Percentiles rank a stretch among this genome's conserved stretches.
Conservation (phyloP, 495 filamentous ascomycete species). For the Neurospora africana region DNA sequence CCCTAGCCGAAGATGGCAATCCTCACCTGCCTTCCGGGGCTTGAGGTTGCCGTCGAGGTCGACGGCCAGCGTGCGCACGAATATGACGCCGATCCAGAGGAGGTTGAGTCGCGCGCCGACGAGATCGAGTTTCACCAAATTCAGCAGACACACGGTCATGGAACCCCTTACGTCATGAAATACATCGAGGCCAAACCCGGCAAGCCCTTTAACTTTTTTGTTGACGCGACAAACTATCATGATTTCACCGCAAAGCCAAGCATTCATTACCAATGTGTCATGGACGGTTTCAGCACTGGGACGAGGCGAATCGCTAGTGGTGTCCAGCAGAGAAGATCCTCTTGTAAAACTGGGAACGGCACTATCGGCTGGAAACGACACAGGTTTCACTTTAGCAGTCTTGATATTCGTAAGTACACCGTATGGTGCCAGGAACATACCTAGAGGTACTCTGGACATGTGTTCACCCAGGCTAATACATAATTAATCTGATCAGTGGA, state of each 20-base stretch:
- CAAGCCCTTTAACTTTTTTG: not conserved
- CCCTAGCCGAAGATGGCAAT: constrained; percentile 22
- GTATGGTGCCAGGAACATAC: too few relatives aligned
- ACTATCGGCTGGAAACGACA: not conserved
- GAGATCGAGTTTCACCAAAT: not conserved
- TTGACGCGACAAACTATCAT: not conserved
- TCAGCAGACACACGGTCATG: not conserved
- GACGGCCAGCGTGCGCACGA: constrained; percentile 15
- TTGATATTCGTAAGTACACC: not conserved
- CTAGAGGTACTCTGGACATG: too few relatives aligned
- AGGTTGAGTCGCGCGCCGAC: not conserved
- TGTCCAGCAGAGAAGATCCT: not conserved
- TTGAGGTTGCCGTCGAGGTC: constrained; percentile 20
- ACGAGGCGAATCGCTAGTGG: too few relatives aligned
- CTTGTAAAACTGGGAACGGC: not conserved
- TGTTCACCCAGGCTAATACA: too few relatives aligned
- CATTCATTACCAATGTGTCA: not conserved
- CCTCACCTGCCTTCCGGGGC: constrained; percentile 16
- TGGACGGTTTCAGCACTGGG: not conserved
- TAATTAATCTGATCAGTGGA: too few relatives aligned
- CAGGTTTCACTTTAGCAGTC: not conserved
- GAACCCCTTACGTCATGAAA: constrained; percentile 1
- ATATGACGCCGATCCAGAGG: constrained; percentile 17
- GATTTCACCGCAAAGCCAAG: not conserved
- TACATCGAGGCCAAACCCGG: constrained; percentile 14